Evolutionary conservation across 306 rosid species (phyloP), one percentile per base, ranked within the genome.

Genomic region (Rubus parviflorus): DNA sequence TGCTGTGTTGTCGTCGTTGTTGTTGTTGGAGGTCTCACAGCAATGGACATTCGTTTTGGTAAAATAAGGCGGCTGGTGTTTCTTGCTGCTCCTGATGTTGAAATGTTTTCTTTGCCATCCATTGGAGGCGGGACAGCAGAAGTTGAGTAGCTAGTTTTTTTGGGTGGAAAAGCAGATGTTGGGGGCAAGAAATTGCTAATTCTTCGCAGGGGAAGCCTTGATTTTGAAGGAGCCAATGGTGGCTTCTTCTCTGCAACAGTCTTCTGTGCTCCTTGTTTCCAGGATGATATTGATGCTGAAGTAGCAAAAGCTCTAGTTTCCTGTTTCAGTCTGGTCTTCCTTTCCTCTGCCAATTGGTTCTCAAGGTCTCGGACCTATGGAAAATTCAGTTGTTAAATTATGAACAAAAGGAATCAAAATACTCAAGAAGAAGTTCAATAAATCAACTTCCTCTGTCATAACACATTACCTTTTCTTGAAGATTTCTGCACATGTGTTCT

Each of bases 311-410:
- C 79, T 88, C 92, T 92, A 46, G 78, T 88, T 81, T 89, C 98
- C 82, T 88, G 98, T 81, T 93, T 93, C 25, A 85, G 77, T 77
- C 99, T 85, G 60, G 85, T 85, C 80, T 91, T 96, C 82, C 98
- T 88, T 79, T 96, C 99, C 53, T 91, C 99, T 6, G 88, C 88
- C 70, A 96, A 11, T 75, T 96, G 96, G 82, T 85, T 87, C 93
- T 96, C 99, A 49, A 96, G 96, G 86, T 93, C 96, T 75, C 98
- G 89, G 30, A 89, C 89, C 99, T 96, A 90, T 53, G 48, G 66
- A 73, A 77, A 45, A 48, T 19, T 42, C 51, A 67, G 43, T 48
- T 46, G 15, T 63, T 77, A 19, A 58, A 61, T 40, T 25, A 58
- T 56, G 45, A 52, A 16, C 35, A 7, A 23, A 23, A 45, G 7